These are phyloP conservation scores for Tetraselmis striata DNA, from an alignment of 139 green algal genomes.

Conservation along the genomic window DNA sequence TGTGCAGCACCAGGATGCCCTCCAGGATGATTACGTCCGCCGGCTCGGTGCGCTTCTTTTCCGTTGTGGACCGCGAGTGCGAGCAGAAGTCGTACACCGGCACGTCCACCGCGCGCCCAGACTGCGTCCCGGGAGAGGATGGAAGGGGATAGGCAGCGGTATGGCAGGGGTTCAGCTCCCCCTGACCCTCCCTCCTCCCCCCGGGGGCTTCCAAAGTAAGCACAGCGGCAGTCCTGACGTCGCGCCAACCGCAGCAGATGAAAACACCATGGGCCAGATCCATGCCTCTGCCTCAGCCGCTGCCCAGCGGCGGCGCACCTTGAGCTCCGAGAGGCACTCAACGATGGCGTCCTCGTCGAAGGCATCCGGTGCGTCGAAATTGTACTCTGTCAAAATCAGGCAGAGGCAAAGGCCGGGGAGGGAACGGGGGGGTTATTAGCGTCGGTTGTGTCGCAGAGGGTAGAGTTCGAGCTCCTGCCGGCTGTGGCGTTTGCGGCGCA, in stretches of 20 bases:
- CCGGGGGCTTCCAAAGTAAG: too few species aligned
- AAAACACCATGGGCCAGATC: too few species aligned
- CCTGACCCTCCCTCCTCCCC: too few species aligned
- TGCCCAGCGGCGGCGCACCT: constrained; percentile 22
- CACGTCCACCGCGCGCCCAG: constrained; percentile 66
- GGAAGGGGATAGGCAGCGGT: background rate
- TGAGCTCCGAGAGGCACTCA: constrained; percentile 42
- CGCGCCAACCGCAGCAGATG: too few species aligned
- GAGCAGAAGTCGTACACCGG: constrained; percentile 91
- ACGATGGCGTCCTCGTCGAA: constrained; percentile 72
- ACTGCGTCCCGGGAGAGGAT: constrained; percentile 19
- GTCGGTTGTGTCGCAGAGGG: background rate
- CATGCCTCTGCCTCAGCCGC: too few species aligned
- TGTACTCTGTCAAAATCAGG: constrained; percentile 71
- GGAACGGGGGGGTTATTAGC: background rate
- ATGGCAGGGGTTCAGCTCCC: too few species aligned
- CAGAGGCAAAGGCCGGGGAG: background rate
- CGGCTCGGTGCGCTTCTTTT: constrained; percentile 59
- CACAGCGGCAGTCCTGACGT: too few species aligned
- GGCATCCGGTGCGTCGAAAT: constrained; percentile 90
- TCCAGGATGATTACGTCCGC: constrained; percentile 95
- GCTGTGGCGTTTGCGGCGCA: too few species aligned
- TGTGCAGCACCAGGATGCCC: constrained; percentile 90
- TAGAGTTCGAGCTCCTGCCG: too few species aligned
- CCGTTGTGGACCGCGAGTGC: constrained; percentile 53